Percentiles rank a stretch among this genome's conserved stretches.
phyloP scores from a whole-genome alignment of 768 basidiomycete species.

The Cytidiella melzeri region DNA sequence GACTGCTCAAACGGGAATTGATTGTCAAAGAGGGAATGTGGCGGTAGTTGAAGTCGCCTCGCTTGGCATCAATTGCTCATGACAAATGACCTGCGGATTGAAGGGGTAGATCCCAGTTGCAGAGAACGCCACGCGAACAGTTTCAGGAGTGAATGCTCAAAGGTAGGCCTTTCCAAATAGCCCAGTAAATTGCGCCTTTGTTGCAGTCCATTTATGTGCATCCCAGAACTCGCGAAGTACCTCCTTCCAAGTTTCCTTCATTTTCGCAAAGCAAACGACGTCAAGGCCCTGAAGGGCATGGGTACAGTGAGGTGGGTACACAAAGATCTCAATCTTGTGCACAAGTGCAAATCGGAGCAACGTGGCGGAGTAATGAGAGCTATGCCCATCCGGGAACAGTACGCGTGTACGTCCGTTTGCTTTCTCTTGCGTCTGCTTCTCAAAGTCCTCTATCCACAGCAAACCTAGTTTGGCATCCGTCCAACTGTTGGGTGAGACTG shows the following conservation, averaged over 20 bases:
- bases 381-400: no score
- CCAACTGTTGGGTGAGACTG: no score
- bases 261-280: slow-evolving; percentile 39
- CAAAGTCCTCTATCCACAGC: no score
- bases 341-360: no score
- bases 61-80: no score
- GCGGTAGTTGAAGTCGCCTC: slow-evolving; percentile 8
- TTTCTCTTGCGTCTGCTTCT: no score
- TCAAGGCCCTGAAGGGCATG: slow-evolving; percentile 39
- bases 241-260: no score
- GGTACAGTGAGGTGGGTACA: slow-evolving; percentile 34
- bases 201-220: not conserved
- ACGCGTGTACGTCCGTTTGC: slow-evolving; percentile 25
- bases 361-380: no score
- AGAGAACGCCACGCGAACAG: slow-evolving; percentile 14
- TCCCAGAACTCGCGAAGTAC: slow-evolving; percentile 14
- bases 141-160: slow-evolving; percentile 16
- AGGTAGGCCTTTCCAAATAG: slow-evolving; percentile 12
- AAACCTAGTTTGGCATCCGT: no score
- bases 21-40: slow-evolving; percentile 3
- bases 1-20: slow-evolving; percentile 4
- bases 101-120: no score
- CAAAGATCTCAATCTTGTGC: no score
- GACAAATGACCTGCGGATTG: slow-evolving; percentile 14
- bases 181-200: slow-evolving; percentile 13